Conservation (phyloP, 2,329 filamentous ascomycete genomes). For the Amauroascus verrucosus region DNA sequence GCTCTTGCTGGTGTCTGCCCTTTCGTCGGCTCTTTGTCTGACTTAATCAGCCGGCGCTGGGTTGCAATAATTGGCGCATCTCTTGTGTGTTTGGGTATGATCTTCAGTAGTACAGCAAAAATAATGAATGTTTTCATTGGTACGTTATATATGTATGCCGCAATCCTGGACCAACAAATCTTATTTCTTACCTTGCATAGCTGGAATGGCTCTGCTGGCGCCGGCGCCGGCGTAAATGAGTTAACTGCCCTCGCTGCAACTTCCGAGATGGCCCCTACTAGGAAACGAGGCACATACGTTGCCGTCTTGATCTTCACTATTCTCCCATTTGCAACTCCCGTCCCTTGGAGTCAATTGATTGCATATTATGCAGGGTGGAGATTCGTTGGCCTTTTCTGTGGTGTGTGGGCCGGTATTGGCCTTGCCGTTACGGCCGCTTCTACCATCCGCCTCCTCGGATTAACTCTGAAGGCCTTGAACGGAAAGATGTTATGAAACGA, state of each 20-base stretch:
- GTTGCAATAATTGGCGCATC: constrained; percentile 47
- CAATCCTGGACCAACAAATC: neutral
- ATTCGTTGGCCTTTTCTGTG: constrained; percentile 36
- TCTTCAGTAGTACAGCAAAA: constrained; percentile 48
- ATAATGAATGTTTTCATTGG: constrained; percentile 54
- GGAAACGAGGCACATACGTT: constrained; percentile 55
- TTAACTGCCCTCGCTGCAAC: constrained; percentile 58
- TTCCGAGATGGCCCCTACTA: constrained; percentile 56
- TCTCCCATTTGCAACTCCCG: constrained; percentile 52
- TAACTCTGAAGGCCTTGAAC: constrained; percentile 32
- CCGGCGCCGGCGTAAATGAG: constrained; percentile 58
- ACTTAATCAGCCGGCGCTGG: constrained; percentile 52
- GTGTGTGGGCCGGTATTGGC: constrained; percentile 35
- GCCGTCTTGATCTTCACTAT: constrained; percentile 52
- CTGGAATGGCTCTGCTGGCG: constrained; percentile 48
- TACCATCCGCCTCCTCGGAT: constrained; percentile 39
- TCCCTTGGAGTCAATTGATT: constrained; percentile 51
- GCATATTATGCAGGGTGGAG: constrained; percentile 38
- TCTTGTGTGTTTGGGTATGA: constrained; percentile 49
- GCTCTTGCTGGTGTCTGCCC: constrained; percentile 48
- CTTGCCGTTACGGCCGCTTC: constrained; percentile 34
- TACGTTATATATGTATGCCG: constrained; percentile 22
- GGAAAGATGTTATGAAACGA: constrained; percentile 33
- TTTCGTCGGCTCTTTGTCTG: constrained; percentile 57
- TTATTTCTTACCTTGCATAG: constrained; percentile 24